Percentiles rank a stretch among this genome's conserved stretches.
These are phyloP conservation scores for Aspergillus haitiensis DNA, from an alignment of 495 filamentous ascomycete species.

Conservation along the genomic window DNA sequence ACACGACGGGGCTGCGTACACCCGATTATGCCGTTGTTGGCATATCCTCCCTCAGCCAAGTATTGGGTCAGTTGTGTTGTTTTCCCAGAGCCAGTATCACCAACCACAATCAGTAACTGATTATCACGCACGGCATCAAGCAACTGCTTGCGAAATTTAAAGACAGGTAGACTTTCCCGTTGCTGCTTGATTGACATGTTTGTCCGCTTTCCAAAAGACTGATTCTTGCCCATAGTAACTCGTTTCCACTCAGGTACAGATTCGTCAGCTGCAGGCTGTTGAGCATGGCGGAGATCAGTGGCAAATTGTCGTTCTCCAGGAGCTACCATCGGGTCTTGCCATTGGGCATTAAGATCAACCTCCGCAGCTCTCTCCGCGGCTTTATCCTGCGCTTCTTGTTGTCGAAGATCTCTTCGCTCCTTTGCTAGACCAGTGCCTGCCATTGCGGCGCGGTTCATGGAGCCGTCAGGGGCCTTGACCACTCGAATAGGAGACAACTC, in stretches of 20 bases:
- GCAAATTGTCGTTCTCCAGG: slow-evolving; percentile 86
- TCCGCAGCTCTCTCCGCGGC: slow-evolving; percentile 75
- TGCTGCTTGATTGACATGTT: slow-evolving; percentile 95
- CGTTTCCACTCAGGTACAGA: slow-evolving; percentile 91
- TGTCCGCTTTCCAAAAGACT: slow-evolving; percentile 81
- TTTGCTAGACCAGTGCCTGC: slow-evolving; percentile 85
- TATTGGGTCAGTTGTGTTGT: slow-evolving; percentile 97
- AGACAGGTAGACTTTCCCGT: slow-evolving; percentile 86
- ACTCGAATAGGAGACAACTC: slow-evolving; percentile 94
- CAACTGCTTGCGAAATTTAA: slow-evolving; percentile 81
- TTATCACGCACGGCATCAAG: slow-evolving; percentile 85
- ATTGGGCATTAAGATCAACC: slow-evolving; percentile 86
- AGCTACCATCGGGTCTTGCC: slow-evolving; percentile 93
- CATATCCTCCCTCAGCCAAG: slow-evolving; percentile 87
- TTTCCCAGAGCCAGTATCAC: slow-evolving; percentile 96
- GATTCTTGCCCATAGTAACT: slow-evolving; percentile 77
- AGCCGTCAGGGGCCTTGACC: slow-evolving; percentile 95
- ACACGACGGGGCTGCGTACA: slow-evolving; percentile 98
- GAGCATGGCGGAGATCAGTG: slow-evolving; percentile 66
- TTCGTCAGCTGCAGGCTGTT: slow-evolving; percentile 58
- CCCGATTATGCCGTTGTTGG: slow-evolving; percentile 87
- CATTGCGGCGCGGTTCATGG: slow-evolving; percentile 93
- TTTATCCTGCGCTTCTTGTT: slow-evolving; percentile 83
- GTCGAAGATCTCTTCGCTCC: slow-evolving; percentile 82
- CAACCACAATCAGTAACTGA: slow-evolving; percentile 92